phyloP scores from a whole-genome alignment of 208 protist species.

The Leishmania tarentolae region DNA sequence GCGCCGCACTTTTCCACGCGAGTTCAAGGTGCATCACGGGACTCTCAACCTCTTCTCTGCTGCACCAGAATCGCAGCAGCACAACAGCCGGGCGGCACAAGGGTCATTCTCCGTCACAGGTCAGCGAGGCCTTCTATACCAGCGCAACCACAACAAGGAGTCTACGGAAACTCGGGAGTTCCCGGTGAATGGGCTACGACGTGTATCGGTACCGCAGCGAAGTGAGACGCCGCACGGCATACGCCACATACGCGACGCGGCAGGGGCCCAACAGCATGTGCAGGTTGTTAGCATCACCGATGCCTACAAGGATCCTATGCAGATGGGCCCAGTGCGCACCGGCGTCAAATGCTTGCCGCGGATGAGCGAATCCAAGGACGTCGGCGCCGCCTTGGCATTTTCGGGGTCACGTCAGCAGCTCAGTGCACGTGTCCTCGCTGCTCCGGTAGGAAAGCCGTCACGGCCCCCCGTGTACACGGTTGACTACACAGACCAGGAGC shows the following conservation, averaged over 20 bases:
- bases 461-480: constrained; percentile 17
- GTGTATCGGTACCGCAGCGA: constrained; percentile 32
- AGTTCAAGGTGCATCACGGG: constrained; percentile 35
- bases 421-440: constrained; percentile 19
- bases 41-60: constrained; percentile 49
- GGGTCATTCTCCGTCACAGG: constrained; percentile 10
- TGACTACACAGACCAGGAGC: constrained; percentile 59
- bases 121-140: constrained; percentile 12
- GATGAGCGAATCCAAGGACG: constrained; percentile 20
- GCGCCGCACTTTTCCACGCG: constrained; percentile 22
- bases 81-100: background rate
- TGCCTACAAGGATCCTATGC: constrained; percentile 67
- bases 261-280: constrained; percentile 55
- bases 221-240: constrained; percentile 64
- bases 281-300: constrained; percentile 81
- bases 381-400: constrained; percentile 48
- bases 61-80: background rate
- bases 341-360: constrained; percentile 47
- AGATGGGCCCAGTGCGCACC: constrained; percentile 42
- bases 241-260: constrained; percentile 39
- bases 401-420: constrained; percentile 37
- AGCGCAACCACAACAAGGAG: constrained; percentile 49
- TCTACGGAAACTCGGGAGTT: constrained; percentile 73
- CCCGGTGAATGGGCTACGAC: constrained; percentile 42
- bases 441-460: constrained; percentile 33